phyloP scores from a whole-genome alignment of 495 filamentous ascomycete genomes.

The Darksidea phi region DNA sequence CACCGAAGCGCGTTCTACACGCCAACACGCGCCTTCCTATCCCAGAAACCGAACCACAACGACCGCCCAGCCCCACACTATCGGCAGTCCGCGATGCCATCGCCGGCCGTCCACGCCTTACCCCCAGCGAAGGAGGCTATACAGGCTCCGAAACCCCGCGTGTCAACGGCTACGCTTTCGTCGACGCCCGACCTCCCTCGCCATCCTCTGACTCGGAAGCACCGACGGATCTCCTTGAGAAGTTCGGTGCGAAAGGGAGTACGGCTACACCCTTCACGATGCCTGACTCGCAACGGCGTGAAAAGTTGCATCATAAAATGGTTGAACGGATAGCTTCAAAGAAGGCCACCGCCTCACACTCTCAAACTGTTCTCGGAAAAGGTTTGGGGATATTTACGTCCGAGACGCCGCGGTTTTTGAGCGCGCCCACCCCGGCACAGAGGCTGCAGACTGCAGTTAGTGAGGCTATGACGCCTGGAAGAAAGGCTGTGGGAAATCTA shows the following conservation, averaged over 20 bases:
- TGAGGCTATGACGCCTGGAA: slow-evolving; percentile 4
- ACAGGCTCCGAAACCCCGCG: slow-evolving; percentile 74
- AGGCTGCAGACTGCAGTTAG: not conserved
- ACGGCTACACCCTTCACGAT: slow-evolving; percentile 76
- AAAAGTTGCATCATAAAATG: slow-evolving; percentile 84
- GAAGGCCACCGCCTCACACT: slow-evolving; percentile 36
- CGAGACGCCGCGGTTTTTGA: slow-evolving; percentile 68
- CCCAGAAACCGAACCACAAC: slow-evolving; percentile 34
- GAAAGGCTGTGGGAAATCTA: slow-evolving; percentile 49
- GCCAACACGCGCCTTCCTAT: slow-evolving; percentile 73
- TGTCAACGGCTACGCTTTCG: slow-evolving; percentile 90
- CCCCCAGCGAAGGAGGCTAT: slow-evolving; percentile 65
- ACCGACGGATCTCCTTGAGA: slow-evolving; percentile 32
- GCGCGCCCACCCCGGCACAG: slow-evolving; percentile 55
- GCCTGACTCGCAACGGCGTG: slow-evolving; percentile 69
- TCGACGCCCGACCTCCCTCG: slow-evolving; percentile 62
- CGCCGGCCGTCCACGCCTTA: slow-evolving; percentile 64
- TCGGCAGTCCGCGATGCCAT: slow-evolving; percentile 86
- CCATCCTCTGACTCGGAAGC: slow-evolving; percentile 25
- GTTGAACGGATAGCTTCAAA: slow-evolving; percentile 73
- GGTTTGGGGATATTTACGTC: slow-evolving; percentile 35
- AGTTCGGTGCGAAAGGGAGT: slow-evolving; percentile 61
- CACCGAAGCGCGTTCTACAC: slow-evolving; percentile 75
- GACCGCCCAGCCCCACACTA: slow-evolving; percentile 61
- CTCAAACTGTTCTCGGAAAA: not conserved